A percentile compares a stretch with the other conserved stretches of the same genome.
Conservation (phyloP, 805 yeast genomes). For the Metschnikowia bowlesiae region DNA sequence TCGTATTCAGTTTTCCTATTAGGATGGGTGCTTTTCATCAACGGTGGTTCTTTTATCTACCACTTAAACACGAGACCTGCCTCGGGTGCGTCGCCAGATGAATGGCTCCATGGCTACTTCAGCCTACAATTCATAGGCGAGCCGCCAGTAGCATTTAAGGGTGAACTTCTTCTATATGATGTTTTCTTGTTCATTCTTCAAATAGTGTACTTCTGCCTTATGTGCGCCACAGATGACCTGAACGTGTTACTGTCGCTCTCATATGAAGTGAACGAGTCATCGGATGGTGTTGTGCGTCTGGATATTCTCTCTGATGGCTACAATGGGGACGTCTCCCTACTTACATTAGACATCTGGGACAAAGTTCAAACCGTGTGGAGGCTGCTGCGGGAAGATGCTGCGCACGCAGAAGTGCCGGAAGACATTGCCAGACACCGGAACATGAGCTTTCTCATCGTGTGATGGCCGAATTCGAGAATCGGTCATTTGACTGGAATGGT, state of each 20-base stretch:
- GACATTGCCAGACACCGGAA: background rate
- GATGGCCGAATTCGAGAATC: background rate
- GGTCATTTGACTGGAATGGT: no score
- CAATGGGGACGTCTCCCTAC: conserved; percentile 33
- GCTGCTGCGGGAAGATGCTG: background rate
- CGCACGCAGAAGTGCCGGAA: background rate
- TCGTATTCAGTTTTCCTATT: conserved; percentile 17
- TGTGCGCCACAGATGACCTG: conserved; percentile 31
- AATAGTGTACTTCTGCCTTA: conserved; percentile 28
- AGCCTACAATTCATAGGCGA: conserved; percentile 40
- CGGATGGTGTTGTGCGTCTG: conserved; percentile 12
- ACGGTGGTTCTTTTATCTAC: conserved; percentile 19
- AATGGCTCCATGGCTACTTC: conserved; percentile 30
- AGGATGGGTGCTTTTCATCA: conserved; percentile 20
- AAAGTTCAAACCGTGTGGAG: conserved; percentile 10
- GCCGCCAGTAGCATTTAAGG: conserved; percentile 22
- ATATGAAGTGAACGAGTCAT: conserved; percentile 6
- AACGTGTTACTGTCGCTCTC: conserved; percentile 19
- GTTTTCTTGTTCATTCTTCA: conserved; percentile 24
- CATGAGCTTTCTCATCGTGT: background rate
- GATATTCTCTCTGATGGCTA: conserved; percentile 34
- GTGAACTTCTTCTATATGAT: conserved; percentile 28
- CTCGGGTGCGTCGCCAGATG: conserved; percentile 14
- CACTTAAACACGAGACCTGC: conserved; percentile 28
- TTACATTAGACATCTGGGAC: conserved; percentile 23